Conservation (phyloP, 78 protist species). For the Cavenderia fasciculata region DNA sequence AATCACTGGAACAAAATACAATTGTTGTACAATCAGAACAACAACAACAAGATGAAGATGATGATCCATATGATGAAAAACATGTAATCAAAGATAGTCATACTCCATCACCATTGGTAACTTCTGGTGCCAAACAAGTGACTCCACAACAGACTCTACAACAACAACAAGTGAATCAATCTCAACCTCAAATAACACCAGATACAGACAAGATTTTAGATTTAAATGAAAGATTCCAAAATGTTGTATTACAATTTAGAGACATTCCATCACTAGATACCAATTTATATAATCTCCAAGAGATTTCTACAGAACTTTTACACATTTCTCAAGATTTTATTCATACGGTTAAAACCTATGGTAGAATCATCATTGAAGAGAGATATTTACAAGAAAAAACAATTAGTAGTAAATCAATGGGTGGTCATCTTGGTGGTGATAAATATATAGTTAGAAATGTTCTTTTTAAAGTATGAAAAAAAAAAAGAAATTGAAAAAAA, state of each 20-base stretch:
- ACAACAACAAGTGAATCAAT: conserved; percentile 1
- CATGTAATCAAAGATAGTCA: too few species aligned
- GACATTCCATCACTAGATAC: conserved; percentile 74
- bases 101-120: not conserved
- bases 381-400: conserved; percentile 79
- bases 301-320: conserved; percentile 68
- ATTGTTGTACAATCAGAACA: too few species aligned
- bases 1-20: too few species aligned
- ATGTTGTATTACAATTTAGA: conserved; percentile 51
- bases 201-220: not conserved
- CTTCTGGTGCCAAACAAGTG: not conserved
- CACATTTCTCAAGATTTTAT: conserved; percentile 85
- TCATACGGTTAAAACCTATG: conserved; percentile 82
- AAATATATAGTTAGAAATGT: conserved; percentile 72
- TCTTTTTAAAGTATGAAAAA: conserved; percentile 26
- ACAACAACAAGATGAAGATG: not conserved
- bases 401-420: conserved; percentile 51
- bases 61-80: conserved; percentile 1
- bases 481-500: not conserved
- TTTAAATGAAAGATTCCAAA: conserved; percentile 70
- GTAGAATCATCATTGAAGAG: conserved; percentile 84
- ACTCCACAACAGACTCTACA: not conserved
- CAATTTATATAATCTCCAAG: conserved; percentile 56
- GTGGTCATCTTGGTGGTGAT: conserved; percentile 84
- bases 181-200: not conserved